These are phyloP conservation scores for Mycena epipterygia DNA, from an alignment of 768 basidiomycete species.

Conservation along the genomic window DNA sequence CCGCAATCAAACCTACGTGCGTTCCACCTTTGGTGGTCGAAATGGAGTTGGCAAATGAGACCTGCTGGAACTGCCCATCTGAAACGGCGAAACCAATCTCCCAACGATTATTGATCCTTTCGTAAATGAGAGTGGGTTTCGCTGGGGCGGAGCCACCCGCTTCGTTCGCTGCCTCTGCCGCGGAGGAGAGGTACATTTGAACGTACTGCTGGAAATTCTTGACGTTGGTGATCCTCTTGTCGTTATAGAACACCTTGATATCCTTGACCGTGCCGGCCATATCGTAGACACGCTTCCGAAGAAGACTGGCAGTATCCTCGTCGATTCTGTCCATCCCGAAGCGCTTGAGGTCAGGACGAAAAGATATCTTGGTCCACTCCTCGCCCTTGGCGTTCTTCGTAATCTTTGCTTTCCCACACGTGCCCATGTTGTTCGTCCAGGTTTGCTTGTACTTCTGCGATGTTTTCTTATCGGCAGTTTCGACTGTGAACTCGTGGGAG, in stretches of 20 bases:
- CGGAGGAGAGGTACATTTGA: slow-evolving; percentile 90
- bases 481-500: slow-evolving; percentile 94
- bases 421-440: slow-evolving; percentile 94
- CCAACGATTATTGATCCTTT: slow-evolving; percentile 87
- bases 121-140: slow-evolving; percentile 88
- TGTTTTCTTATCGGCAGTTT: slow-evolving; percentile 92
- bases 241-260: slow-evolving; percentile 94
- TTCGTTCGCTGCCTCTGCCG: slow-evolving; percentile 73
- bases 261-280: slow-evolving; percentile 96
- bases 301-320: slow-evolving; percentile 88
- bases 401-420: slow-evolving; percentile 91
- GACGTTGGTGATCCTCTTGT: slow-evolving; percentile 86
- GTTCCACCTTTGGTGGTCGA: slow-evolving; percentile 97
- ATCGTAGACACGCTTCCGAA: slow-evolving; percentile 96
- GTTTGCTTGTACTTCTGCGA: slow-evolving; percentile 95
- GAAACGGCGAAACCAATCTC: slow-evolving; percentile 96
- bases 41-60: slow-evolving; percentile 98
- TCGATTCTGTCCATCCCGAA: slow-evolving; percentile 96
- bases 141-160: slow-evolving; percentile 84
- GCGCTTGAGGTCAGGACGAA: slow-evolving; percentile 90
- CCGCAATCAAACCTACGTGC: slow-evolving; percentile 87
- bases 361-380: slow-evolving; percentile 94
- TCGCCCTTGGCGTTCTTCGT: slow-evolving; percentile 90
- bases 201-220: slow-evolving; percentile 98
- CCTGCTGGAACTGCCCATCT: slow-evolving; percentile 92